phyloP scores from a whole-genome alignment of 2,329 filamentous ascomycete genomes.

The Colletotrichum neosansevieriae region DNA sequence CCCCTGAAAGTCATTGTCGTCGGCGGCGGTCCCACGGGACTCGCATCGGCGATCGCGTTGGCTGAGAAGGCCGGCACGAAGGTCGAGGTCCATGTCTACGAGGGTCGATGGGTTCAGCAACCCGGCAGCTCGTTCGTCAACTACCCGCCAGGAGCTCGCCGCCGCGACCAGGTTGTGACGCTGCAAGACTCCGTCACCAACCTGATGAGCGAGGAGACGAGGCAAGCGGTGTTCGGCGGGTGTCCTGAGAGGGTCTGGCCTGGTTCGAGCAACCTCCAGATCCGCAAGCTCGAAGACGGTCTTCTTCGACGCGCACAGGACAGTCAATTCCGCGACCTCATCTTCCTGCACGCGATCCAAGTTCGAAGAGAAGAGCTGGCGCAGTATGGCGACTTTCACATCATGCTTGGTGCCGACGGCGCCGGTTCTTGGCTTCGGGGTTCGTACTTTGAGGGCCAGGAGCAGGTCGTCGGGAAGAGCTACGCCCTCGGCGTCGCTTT shows the following conservation, averaged over 20 bases:
- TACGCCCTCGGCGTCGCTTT: conserved; percentile 45
- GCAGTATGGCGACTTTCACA: conserved; percentile 51
- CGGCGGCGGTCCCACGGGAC: not conserved
- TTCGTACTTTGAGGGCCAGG: conserved; percentile 50
- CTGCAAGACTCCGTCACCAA: not conserved
- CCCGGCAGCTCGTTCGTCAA: conserved; percentile 43
- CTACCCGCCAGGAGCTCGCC: conserved; percentile 44
- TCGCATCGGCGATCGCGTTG: conserved; percentile 32
- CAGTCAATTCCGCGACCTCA: conserved; percentile 47
- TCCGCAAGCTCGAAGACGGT: conserved; percentile 53
- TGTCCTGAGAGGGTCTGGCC: conserved; percentile 52
- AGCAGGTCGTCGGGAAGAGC: conserved; percentile 50
- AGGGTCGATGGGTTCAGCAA: conserved; percentile 48
- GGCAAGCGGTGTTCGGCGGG: conserved; percentile 41
- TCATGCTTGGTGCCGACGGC: conserved; percentile 51
- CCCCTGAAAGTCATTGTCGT: not conserved
- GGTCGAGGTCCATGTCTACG: conserved; percentile 52
- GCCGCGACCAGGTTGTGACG: not conserved
- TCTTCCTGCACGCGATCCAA: conserved; percentile 49
- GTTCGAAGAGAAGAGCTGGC: conserved; percentile 47
- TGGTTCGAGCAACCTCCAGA: conserved; percentile 52
- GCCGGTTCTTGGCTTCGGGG: conserved; percentile 52
- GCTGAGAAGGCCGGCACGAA: conserved; percentile 49
- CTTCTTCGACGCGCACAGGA: conserved; percentile 51
- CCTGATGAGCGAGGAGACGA: not conserved